phyloP scores from a whole-genome alignment of 202 grass and related monocot genomes.

The Thinopyrum obtusiflorum region DNA sequence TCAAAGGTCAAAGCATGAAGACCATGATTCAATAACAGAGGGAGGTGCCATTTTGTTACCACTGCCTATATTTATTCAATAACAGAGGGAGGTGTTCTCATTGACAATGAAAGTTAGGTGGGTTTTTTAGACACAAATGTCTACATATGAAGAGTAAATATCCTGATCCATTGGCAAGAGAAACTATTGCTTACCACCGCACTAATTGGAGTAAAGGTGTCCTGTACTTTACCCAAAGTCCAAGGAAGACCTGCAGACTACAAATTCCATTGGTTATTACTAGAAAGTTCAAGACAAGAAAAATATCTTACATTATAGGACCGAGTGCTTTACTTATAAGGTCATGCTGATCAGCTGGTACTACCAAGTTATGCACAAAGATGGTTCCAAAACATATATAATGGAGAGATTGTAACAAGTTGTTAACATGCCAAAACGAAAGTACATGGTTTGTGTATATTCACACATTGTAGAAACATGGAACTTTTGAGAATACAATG shows the following conservation, averaged over 20 bases:
- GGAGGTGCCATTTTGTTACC: too few relatives aligned
- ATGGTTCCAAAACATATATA: background rate
- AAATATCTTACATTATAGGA: background rate
- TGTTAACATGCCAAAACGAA: background rate
- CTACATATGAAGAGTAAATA: background rate
- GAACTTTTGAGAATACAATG: background rate
- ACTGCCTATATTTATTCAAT: too few relatives aligned
- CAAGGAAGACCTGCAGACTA: conserved; percentile 90
- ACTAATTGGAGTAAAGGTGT: conserved; percentile 98
- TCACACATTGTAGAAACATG: background rate
- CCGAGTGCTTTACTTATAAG: background rate
- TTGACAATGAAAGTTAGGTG: background rate
- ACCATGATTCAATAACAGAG: background rate
- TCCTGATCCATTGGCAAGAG: background rate
- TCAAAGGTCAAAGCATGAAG: conserved; percentile 4
- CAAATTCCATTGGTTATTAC: conserved; percentile 24
- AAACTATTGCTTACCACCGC: conserved; percentile 68
- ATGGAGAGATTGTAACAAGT: conserved; percentile 6
- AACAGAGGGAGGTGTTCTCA: conserved; percentile 7
- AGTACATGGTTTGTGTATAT: conserved; percentile 1
- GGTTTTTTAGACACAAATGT: background rate
- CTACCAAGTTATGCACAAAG: conserved; percentile 10
- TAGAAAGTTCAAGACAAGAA: background rate
- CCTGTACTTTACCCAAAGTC: conserved; percentile 94
- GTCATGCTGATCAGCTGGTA: background rate